Conservation (phyloP, 2,329 filamentous ascomycete genomes). For the Sclerotinia nivalis region DNA sequence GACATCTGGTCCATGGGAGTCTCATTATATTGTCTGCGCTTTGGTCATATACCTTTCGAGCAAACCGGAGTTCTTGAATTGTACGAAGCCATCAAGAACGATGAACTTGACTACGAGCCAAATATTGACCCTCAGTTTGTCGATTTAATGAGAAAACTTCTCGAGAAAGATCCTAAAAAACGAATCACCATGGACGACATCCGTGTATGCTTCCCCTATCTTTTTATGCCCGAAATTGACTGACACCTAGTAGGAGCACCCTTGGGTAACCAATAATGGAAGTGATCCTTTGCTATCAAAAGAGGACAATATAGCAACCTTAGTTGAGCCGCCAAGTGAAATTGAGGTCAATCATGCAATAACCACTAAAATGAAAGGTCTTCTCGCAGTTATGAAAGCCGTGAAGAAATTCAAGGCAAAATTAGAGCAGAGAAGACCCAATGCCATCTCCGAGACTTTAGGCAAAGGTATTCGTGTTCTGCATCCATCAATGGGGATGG, state of each 20-base stretch:
- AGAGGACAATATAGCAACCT: conserved; percentile 81
- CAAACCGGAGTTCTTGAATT: conserved; percentile 77
- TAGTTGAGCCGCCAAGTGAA: conserved; percentile 82
- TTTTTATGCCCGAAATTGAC: conserved; percentile 16
- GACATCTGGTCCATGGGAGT: conserved; percentile 99
- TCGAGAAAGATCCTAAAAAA: conserved; percentile 83
- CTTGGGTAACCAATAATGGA: conserved; percentile 86
- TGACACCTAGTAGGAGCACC: conserved; percentile 65
- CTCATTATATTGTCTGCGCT: conserved; percentile 88
- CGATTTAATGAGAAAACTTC: conserved; percentile 70
- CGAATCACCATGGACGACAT: conserved; percentile 82
- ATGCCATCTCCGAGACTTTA: conserved; percentile 58
- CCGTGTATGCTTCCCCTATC: conserved; percentile 59
- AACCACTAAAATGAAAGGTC: conserved; percentile 82
- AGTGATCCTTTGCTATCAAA: conserved; percentile 74
- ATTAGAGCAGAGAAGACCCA: conserved; percentile 56
- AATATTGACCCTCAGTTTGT: conserved; percentile 68
- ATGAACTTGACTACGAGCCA: conserved; percentile 61
- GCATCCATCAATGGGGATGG: conserved; percentile 55
- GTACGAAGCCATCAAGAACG: conserved; percentile 81
- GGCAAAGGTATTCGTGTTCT: conserved; percentile 54
- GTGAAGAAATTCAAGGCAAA: conserved; percentile 85
- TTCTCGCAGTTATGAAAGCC: conserved; percentile 75
- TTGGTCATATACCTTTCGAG: conserved; percentile 86
- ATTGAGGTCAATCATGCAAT: conserved; percentile 90